phyloP scores from a whole-genome alignment of 2,329 filamentous ascomycete genomes.

The Arthrinium puccinioides region DNA sequence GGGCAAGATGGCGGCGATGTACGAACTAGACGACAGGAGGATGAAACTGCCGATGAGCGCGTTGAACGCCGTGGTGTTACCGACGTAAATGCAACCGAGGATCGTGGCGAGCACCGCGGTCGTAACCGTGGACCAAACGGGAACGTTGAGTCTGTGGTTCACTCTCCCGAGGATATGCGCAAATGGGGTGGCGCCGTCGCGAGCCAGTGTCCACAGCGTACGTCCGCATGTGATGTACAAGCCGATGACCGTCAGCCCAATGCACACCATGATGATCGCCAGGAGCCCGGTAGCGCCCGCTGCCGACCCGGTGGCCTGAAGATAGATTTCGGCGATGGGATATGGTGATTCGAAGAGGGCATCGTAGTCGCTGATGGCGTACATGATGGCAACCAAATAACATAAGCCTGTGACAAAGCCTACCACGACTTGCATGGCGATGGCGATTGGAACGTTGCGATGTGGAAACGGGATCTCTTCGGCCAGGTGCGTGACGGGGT shows the following conservation, averaged over 20 bases:
- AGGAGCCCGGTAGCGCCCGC: slow-evolving; percentile 29
- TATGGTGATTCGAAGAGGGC: slow-evolving; percentile 43
- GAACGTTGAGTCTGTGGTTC: slow-evolving; percentile 23
- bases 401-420: slow-evolving; percentile 45
- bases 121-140: slow-evolving; percentile 39
- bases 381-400: slow-evolving; percentile 48
- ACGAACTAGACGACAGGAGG: slow-evolving; percentile 34
- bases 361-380: slow-evolving; percentile 44
- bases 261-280: slow-evolving; percentile 8
- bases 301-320: slow-evolving; percentile 44
- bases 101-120: slow-evolving; percentile 38
- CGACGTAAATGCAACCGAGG: slow-evolving; percentile 58
- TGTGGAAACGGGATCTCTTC: slow-evolving; percentile 53
- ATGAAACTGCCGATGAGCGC: slow-evolving; percentile 50
- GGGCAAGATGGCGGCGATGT: slow-evolving; percentile 56
- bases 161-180: slow-evolving; percentile 14
- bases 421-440: slow-evolving; percentile 41
- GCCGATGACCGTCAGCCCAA: slow-evolving; percentile 38
- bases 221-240: slow-evolving; percentile 30
- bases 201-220: slow-evolving; percentile 32
- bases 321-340: slow-evolving; percentile 61
- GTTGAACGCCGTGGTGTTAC: slow-evolving; percentile 58
- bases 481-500: slow-evolving; percentile 56
- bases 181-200: slow-evolving; percentile 30
- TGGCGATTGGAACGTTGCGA: slow-evolving; percentile 45